Conservation (phyloP, 148 eudicot species). For the Heliosperma pusillum region DNA sequence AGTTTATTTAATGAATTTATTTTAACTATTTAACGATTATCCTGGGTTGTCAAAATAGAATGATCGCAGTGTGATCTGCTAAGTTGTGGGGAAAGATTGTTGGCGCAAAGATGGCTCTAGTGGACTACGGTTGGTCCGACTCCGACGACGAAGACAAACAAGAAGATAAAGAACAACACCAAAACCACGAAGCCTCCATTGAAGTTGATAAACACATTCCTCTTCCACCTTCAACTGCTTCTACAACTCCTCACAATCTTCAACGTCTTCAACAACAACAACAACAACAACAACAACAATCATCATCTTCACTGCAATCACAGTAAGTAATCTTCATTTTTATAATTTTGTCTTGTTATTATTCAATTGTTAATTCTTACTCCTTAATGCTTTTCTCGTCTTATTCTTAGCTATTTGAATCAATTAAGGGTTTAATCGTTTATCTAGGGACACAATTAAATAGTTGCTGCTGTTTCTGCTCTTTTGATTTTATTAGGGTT, state of each 20-base stretch:
- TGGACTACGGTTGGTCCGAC: constrained; percentile 32
- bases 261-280: not conserved
- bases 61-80: too few species aligned
- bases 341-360: not conserved
- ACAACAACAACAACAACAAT: not conserved
- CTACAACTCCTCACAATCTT: not conserved
- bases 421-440: too few species aligned
- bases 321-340: constrained; percentile 2
- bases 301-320: not conserved
- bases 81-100: not conserved
- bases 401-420: not conserved
- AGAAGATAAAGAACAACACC: not conserved
- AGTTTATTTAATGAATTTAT: too few species aligned
- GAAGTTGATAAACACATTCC: not conserved
- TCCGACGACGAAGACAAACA: constrained; percentile 17
- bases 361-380: too few species aligned
- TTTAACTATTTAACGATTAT: too few species aligned
- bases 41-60: too few species aligned
- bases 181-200: not conserved
- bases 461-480: too few species aligned
- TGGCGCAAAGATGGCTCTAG: constrained; percentile 27
- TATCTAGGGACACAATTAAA: too few species aligned
- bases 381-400: too few species aligned
- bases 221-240: constrained; percentile 14
- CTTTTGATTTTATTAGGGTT: too few species aligned